Evolutionary conservation across 805 yeast species (phyloP).

Genomic region (Yarrowia keelungensis): DNA sequence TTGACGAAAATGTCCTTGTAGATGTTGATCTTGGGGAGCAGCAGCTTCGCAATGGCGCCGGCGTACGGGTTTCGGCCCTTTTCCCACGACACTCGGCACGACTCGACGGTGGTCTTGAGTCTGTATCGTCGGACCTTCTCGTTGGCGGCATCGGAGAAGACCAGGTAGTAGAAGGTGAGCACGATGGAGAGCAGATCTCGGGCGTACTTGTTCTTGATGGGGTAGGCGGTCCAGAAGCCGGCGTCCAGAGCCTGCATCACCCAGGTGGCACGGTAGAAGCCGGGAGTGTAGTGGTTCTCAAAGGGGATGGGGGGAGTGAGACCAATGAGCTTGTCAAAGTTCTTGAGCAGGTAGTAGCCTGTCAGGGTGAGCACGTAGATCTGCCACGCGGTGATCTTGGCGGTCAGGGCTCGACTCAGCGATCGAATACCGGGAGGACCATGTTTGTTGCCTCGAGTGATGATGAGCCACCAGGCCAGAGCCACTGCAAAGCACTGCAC

Average conservation of each 20-base stretch:
- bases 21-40: conserved; percentile 42
- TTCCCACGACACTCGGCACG: conserved; percentile 47
- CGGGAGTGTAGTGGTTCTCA: conserved; percentile 43
- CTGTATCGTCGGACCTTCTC: conserved; percentile 46
- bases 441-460: conserved; percentile 45
- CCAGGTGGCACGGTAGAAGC: conserved; percentile 47
- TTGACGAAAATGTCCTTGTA: conserved; percentile 41
- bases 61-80: conserved; percentile 46
- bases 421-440: conserved; percentile 44
- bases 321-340: conserved; percentile 46
- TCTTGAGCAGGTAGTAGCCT: conserved; percentile 46
- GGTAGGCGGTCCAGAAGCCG: conserved; percentile 50
- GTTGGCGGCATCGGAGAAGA: conserved; percentile 48
- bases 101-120: conserved; percentile 45
- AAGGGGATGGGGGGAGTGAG: conserved; percentile 47
- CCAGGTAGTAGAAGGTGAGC: conserved; percentile 45
- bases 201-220: conserved; percentile 42
- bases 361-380: conserved; percentile 46
- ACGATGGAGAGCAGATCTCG: conserved; percentile 45
- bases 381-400: conserved; percentile 47
- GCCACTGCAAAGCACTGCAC: conserved; percentile 45
- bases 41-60: conserved; percentile 40
- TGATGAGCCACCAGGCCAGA: conserved; percentile 43
- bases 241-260: conserved; percentile 48
- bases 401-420: conserved; percentile 42